A percentile compares a stretch with the other conserved stretches of the same genome.
These are phyloP conservation scores for Pseudocercospora macadamiae DNA, from an alignment of 2,329 filamentous ascomycete genomes.

Conservation along the genomic window DNA sequence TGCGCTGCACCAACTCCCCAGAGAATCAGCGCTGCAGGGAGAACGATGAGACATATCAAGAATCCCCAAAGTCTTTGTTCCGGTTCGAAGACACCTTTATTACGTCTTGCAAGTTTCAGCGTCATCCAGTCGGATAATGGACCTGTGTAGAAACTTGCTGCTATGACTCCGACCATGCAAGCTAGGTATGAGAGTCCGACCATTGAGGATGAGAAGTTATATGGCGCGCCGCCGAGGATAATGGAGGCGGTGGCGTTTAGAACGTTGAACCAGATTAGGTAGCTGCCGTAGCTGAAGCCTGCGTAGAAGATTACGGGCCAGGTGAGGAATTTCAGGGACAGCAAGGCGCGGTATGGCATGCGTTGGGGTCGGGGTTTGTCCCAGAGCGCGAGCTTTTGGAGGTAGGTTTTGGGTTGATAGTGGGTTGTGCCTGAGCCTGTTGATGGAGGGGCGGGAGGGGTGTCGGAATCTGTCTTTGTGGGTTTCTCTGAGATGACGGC, in stretches of 20 bases:
- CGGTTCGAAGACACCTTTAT: slow-evolving; percentile 42
- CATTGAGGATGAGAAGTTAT: slow-evolving; percentile 41
- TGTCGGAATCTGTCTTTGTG: neutral
- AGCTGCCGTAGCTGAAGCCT: slow-evolving; percentile 44
- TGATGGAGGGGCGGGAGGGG: neutral
- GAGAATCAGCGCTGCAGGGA: slow-evolving; percentile 49
- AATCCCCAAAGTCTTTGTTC: slow-evolving; percentile 46
- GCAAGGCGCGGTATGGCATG: slow-evolving; percentile 36
- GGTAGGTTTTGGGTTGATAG: slow-evolving; percentile 21
- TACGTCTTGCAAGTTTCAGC: slow-evolving; percentile 39
- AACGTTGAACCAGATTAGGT: slow-evolving; percentile 34
- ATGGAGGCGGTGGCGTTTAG: slow-evolving; percentile 44
- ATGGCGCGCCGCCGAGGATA: slow-evolving; percentile 39
- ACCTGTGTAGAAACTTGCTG: slow-evolving; percentile 40
- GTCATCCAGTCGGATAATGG: slow-evolving; percentile 39
- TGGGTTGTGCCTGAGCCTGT: slow-evolving; percentile 1
- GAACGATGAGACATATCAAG: slow-evolving; percentile 42
- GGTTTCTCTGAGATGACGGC: neutral
- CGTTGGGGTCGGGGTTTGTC: slow-evolving; percentile 28
- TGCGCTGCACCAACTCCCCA: slow-evolving; percentile 51
- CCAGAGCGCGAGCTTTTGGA: slow-evolving; percentile 27
- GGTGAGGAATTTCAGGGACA: slow-evolving; percentile 42
- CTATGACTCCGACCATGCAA: slow-evolving; percentile 38
- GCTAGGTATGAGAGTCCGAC: slow-evolving; percentile 42
- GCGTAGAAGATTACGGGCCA: slow-evolving; percentile 44